Conservation (phyloP, 768 basidiomycete genomes). For the Mycena rebaudengoi region DNA sequence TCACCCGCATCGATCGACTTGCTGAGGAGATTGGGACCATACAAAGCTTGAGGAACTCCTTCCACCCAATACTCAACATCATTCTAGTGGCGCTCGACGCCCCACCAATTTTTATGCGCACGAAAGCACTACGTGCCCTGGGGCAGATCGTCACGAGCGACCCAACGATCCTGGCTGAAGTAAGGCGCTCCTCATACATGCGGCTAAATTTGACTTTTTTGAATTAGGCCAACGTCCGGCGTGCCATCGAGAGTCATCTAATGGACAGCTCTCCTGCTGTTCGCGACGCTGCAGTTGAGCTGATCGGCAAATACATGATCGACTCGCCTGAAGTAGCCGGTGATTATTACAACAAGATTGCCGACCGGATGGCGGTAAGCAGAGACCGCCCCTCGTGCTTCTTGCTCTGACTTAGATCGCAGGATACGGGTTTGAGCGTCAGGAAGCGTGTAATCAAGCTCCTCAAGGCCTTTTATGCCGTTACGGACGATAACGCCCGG, state of each 20-base stretch:
- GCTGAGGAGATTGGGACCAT: constrained; percentile 81
- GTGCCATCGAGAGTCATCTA: constrained; percentile 89
- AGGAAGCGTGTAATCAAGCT: constrained; percentile 97
- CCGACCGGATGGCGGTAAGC: constrained; percentile 89
- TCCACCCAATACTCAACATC: constrained; percentile 83
- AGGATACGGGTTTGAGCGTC: constrained; percentile 96
- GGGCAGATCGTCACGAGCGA: constrained; percentile 92
- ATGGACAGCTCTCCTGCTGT: constrained; percentile 93
- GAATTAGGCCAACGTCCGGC: constrained; percentile 75
- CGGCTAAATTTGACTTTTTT: constrained; percentile 6
- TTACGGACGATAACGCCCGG: constrained; percentile 64
- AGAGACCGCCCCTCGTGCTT: neutral
- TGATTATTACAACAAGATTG: constrained; percentile 89
- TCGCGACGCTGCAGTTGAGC: constrained; percentile 94
- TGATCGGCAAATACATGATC: constrained; percentile 97
- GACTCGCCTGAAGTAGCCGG: constrained; percentile 88
- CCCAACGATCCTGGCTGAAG: constrained; percentile 79
- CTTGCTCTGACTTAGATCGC: constrained; percentile 7
- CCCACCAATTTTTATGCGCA: constrained; percentile 89
- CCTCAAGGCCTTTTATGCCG: constrained; percentile 80
- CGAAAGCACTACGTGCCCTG: constrained; percentile 90
- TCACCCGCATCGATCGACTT: constrained; percentile 68
- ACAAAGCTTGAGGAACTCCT: constrained; percentile 80
- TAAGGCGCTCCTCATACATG: neutral
- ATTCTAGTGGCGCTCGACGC: constrained; percentile 85